phyloP scores from a whole-genome alignment of 148 eudicot genomes.

The Chenopodium berlandieri region DNA sequence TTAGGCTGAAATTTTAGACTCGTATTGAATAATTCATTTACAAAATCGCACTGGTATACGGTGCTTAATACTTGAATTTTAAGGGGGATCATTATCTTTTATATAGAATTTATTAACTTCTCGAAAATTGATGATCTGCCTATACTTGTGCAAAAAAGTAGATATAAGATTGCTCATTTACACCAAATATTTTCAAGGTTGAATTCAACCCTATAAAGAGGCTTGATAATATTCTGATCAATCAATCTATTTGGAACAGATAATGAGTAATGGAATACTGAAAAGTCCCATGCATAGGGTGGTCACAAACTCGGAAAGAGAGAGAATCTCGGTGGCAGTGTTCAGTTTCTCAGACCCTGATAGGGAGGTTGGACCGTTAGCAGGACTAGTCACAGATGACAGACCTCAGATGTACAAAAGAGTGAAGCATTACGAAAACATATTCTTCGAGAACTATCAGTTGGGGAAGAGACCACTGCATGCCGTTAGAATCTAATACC shows the following conservation, averaged over 20 bases:
- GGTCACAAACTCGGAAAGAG: conserved; percentile 35
- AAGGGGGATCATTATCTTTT: neutral
- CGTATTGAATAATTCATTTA: neutral
- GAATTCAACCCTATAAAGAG: neutral
- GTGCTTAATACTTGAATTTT: neutral
- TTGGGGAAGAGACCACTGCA: conserved; percentile 32
- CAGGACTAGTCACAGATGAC: conserved; percentile 36
- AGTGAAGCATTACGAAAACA: conserved; percentile 28
- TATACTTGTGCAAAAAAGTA: neutral
- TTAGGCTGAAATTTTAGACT: neutral
- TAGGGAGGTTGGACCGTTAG: conserved; percentile 41
- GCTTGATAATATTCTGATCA: neutral
- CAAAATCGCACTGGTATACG: neutral
- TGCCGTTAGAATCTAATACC: conserved; percentile 25
- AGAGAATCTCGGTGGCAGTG: conserved; percentile 45
- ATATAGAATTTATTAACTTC: too few relatives aligned
- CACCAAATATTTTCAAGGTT: neutral
- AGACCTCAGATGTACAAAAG: conserved; percentile 41
- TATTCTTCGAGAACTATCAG: conserved; percentile 35
- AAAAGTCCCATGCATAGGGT: conserved; percentile 56
- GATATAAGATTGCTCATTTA: neutral
- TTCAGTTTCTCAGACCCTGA: conserved; percentile 32
- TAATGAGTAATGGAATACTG: conserved; percentile 52
- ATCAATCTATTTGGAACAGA: conserved; percentile 18
- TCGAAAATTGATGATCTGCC: neutral